Evolutionary conservation across 1,284 basidiomycete genomes (phyloP).

Genomic region (Tylopilus orsonianus): DNA sequence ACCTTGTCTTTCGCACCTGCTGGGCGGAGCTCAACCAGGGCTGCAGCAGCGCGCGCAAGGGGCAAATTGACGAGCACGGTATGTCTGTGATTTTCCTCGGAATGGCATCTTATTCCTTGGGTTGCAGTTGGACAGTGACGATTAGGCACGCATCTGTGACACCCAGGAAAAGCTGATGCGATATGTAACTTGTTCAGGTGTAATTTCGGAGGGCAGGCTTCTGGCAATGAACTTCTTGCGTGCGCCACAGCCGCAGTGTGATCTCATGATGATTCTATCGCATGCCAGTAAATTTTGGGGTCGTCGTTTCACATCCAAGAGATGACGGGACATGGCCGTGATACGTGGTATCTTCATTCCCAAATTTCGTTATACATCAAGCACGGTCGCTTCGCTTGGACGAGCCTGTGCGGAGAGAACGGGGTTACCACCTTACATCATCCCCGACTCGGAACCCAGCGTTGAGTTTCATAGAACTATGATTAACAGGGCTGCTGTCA

Average conservation of each 20-base stretch:
- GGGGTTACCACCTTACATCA: not conserved
- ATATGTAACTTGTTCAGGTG: not conserved
- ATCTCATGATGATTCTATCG: not conserved
- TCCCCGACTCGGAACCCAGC: too few species aligned
- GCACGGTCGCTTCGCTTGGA: not conserved
- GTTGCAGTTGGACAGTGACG: constrained; percentile 32
- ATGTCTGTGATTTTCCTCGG: constrained; percentile 1
- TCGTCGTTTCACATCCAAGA: not conserved
- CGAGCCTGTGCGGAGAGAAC: not conserved
- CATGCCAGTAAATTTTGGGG: not conserved
- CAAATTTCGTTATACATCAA: not conserved
- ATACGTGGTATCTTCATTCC: not conserved
- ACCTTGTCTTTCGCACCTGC: constrained; percentile 66
- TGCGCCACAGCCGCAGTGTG: not conserved
- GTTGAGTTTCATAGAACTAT: not conserved
- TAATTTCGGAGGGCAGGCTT: too few species aligned
- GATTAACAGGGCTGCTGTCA: not conserved
- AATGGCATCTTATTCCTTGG: not conserved
- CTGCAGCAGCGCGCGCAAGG: constrained; percentile 59
- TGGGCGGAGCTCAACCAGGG: constrained; percentile 51
- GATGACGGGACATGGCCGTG: not conserved
- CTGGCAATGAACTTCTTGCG: not conserved
- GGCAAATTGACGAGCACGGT: constrained; percentile 45
- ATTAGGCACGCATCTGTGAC: constrained; percentile 16
- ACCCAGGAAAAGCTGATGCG: not conserved